Conservation (phyloP, 2,329 filamentous ascomycete species). For the Colletotrichum salicis region DNA sequence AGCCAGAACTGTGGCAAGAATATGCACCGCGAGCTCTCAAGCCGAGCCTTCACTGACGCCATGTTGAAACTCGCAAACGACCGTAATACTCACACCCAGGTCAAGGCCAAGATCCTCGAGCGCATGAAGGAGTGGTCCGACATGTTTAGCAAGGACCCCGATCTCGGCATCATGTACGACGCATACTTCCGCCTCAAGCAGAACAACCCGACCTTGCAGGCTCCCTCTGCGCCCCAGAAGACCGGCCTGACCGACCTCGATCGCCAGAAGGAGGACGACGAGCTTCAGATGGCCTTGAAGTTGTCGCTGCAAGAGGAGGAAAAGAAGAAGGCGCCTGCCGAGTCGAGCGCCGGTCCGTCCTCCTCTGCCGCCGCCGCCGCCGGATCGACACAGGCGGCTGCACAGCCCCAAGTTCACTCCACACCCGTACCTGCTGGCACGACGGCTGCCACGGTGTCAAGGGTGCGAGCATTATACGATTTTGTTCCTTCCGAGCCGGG, state of each 20-base stretch:
- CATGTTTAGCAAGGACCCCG: constrained; percentile 90
- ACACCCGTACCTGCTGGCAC: constrained; percentile 80
- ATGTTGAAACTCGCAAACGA: constrained; percentile 91
- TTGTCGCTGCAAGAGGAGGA: constrained; percentile 91
- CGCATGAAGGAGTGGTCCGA: constrained; percentile 96
- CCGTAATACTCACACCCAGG: constrained; percentile 93
- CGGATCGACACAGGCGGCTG: constrained; percentile 42
- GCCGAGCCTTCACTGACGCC: constrained; percentile 93
- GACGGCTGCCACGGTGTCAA: constrained; percentile 94
- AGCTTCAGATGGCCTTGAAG: constrained; percentile 94
- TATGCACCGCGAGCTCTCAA: constrained; percentile 90
- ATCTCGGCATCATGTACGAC: constrained; percentile 97
- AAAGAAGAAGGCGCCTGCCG: constrained; percentile 62
- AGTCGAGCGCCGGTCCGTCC: constrained; percentile 49
- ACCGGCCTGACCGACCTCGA: constrained; percentile 89
- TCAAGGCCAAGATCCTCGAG: constrained; percentile 97
- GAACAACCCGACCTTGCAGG: constrained; percentile 86
- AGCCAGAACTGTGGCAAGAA: constrained; percentile 90
- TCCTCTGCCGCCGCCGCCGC: constrained; percentile 48
- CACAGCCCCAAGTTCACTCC: constrained; percentile 54
- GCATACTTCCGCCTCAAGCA: constrained; percentile 88
- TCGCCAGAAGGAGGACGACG: constrained; percentile 94
- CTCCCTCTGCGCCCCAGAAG: constrained; percentile 94
- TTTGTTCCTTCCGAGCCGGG: constrained; percentile 94
- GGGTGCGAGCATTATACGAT: constrained; percentile 92